A percentile compares a stretch with the other conserved stretches of the same genome.
Conservation (phyloP, 495 filamentous ascomycete species). For the Halenospora varia region DNA sequence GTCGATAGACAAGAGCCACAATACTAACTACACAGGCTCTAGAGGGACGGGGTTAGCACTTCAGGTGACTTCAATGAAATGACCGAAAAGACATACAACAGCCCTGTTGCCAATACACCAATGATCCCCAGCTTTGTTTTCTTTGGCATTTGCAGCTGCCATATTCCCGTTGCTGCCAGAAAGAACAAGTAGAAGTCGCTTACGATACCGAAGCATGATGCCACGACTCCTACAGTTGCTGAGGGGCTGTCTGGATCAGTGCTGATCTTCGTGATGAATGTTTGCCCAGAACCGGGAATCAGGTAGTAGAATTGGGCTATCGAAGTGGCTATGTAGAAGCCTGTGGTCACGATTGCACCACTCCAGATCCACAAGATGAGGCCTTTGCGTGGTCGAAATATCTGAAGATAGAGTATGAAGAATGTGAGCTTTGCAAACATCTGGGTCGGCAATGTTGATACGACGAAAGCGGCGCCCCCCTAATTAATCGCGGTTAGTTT, state of each 20-base stretch:
- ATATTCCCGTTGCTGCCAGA: not conserved
- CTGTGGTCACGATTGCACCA: not conserved
- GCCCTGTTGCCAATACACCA: not conserved
- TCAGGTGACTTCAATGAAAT: not conserved
- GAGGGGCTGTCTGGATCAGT: not conserved
- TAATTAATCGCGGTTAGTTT: not conserved
- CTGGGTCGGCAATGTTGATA: not conserved
- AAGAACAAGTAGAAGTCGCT: conserved; percentile 2
- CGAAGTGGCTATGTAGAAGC: not conserved
- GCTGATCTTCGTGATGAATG: not conserved
- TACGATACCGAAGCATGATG: not conserved
- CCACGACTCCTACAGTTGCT: not conserved
- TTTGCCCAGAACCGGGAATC: not conserved
- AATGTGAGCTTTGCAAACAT: conserved; percentile 1
- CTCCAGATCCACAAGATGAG: not conserved
- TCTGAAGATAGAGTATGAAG: not conserved
- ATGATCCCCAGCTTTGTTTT: not conserved
- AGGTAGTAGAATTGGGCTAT: not conserved
- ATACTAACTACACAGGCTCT: conserved; percentile 1
- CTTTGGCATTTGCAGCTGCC: conserved; percentile 1
- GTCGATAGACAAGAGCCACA: not conserved
- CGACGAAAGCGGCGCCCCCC: not conserved
- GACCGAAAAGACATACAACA: not conserved
- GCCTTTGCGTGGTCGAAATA: not conserved
- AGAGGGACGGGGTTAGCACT: not conserved